A percentile compares a stretch with the other conserved stretches of the same genome.
Conservation (phyloP, 345 rosid species). For the Eucalyptus lansdowneana region DNA sequence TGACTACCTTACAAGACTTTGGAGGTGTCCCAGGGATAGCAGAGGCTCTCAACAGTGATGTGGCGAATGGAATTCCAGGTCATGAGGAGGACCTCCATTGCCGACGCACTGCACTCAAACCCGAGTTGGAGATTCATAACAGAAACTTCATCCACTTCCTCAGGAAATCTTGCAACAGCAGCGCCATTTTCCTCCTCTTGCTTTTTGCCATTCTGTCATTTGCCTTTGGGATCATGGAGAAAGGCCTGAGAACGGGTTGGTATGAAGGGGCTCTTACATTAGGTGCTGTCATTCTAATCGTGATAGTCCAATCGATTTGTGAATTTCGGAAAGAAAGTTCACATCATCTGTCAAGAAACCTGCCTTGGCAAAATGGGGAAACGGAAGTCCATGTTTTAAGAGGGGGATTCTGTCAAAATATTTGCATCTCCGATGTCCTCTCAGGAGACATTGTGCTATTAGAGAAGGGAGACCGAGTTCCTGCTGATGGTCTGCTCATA, state of each 20-base stretch:
- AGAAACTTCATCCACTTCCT: background rate
- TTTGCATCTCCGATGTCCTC: background rate
- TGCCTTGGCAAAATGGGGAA: background rate
- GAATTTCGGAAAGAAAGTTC: background rate
- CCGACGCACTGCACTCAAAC: background rate
- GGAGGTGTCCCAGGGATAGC: background rate
- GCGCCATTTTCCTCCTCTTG: background rate
- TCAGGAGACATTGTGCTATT: background rate
- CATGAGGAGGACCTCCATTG: background rate
- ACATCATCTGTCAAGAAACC: background rate
- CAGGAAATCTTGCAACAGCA: background rate
- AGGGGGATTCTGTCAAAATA: background rate
- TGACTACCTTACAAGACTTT: fast-evolving
- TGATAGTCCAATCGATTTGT: background rate
- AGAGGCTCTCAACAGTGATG: background rate
- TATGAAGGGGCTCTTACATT: background rate
- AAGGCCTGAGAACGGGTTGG: background rate
- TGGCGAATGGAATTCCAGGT: background rate
- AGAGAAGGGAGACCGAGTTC: background rate
- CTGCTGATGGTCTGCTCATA: background rate
- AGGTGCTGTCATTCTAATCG: background rate
- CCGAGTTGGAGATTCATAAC: fast-evolving
- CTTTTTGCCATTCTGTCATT: background rate
- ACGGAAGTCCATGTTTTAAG: background rate
- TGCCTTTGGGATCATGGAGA: background rate